Evolutionary conservation across 768 basidiomycete species (phyloP).

Genomic region (Macrocybe gigantea): DNA sequence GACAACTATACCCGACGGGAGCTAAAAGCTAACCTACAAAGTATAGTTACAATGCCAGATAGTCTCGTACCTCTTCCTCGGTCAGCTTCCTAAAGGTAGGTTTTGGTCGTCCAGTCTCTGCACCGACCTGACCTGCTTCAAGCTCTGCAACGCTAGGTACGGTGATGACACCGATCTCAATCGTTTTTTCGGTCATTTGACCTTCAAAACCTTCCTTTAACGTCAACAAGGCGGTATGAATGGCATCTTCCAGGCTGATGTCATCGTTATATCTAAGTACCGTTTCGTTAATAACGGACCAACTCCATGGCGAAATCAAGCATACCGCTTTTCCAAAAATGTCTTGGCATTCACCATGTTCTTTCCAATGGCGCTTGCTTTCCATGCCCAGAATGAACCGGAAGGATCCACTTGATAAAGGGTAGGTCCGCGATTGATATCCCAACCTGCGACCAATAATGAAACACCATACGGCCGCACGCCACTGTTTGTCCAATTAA

Average conservation of each 20-base stretch:
- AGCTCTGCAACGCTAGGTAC: slow-evolving; percentile 71
- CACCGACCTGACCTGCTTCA: slow-evolving; percentile 66
- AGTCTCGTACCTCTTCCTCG: slow-evolving; percentile 97
- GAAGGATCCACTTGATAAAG: slow-evolving; percentile 99
- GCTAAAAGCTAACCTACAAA: slow-evolving; percentile 18
- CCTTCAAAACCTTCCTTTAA: slow-evolving; percentile 99
- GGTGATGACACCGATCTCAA: slow-evolving; percentile 96
- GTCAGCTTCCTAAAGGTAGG: slow-evolving; percentile 93
- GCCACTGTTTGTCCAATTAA: slow-evolving; percentile 52
- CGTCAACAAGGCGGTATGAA: slow-evolving; percentile 96
- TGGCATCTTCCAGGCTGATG: slow-evolving; percentile 97
- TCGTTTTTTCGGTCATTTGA: slow-evolving; percentile 99
- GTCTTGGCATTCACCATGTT: slow-evolving; percentile 99
- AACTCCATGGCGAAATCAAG: slow-evolving; percentile 4
- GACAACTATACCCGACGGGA: neutral
- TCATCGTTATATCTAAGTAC: slow-evolving; percentile 90
- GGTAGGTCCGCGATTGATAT: slow-evolving; percentile 89
- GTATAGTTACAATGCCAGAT: slow-evolving; percentile 66
- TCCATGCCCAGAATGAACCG: slow-evolving; percentile 99
- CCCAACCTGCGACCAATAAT: slow-evolving; percentile 95
- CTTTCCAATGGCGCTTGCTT: slow-evolving; percentile 98
- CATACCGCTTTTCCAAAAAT: slow-evolving; percentile 95
- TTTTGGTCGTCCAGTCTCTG: slow-evolving; percentile 62
- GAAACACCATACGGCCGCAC: slow-evolving; percentile 99
- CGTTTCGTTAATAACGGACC: slow-evolving; percentile 11